These are phyloP conservation scores for Lomentospora prolificans DNA, from an alignment of 2,329 filamentous ascomycete genomes.

Conservation along the genomic window DNA sequence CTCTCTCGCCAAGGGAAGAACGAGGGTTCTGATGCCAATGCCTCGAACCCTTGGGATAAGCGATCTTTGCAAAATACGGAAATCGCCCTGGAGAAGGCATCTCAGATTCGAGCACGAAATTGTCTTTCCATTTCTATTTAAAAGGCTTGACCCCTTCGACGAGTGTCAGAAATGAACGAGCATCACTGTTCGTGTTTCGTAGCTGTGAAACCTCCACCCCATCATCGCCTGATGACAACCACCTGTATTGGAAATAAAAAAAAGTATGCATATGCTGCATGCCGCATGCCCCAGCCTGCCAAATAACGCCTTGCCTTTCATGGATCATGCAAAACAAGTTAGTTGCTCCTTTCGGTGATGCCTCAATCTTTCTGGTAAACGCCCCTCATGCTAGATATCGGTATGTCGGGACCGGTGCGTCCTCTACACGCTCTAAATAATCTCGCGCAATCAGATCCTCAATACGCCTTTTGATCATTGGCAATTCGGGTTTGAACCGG, in stretches of 20 bases:
- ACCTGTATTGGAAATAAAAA: neutral
- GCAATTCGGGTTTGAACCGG: conserved; percentile 67
- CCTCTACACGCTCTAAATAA: conserved; percentile 67
- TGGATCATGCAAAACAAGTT: neutral
- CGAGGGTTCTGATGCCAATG: no score
- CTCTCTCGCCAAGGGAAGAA: no score
- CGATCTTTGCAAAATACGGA: no score
- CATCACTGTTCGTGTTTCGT: neutral
- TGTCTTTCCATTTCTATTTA: neutral
- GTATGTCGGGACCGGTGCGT: conserved; percentile 54
- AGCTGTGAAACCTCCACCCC: neutral
- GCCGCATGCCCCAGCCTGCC: neutral
- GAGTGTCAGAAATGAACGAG: neutral
- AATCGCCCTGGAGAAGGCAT: no score
- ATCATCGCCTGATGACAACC: neutral
- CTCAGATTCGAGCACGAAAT: no score
- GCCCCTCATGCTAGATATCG: conserved; percentile 55
- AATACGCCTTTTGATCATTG: conserved; percentile 72
- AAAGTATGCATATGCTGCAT: neutral
- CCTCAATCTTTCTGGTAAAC: neutral
- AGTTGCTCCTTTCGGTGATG: neutral
- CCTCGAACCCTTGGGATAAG: no score
- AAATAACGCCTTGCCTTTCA: neutral
- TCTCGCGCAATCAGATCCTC: conserved; percentile 68
- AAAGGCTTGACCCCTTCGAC: neutral